A percentile compares a stretch with the other conserved stretches of the same genome.
These are phyloP conservation scores for Ceratopteris richardii DNA, from an alignment of 75 land plant genomes.

Conservation along the genomic window DNA sequence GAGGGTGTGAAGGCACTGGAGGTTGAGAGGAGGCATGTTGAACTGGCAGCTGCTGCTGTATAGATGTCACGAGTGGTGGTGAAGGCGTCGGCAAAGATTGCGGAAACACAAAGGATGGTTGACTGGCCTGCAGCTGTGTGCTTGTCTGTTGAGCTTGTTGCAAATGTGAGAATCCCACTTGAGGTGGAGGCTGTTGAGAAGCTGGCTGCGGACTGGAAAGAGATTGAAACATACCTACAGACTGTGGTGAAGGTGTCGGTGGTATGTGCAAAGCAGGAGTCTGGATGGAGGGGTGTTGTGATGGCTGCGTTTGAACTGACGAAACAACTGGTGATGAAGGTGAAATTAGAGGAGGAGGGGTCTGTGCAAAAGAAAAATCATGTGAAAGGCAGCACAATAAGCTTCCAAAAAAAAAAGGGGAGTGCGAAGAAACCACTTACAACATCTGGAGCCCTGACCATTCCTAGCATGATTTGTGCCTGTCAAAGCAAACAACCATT, in stretches of 20 bases:
- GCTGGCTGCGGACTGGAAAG: constrained; percentile 11
- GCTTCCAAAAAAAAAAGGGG: background rate
- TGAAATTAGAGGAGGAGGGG: too few species aligned
- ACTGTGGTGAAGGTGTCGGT: constrained; percentile 24
- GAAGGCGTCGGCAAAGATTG: constrained; percentile 27
- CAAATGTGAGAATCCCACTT: constrained; percentile 32
- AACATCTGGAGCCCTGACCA: constrained; percentile 74
- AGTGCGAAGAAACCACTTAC: constrained; percentile 25
- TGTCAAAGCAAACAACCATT: constrained; percentile 14
- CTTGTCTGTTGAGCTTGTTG: constrained; percentile 13
- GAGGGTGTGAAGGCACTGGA: constrained; percentile 45
- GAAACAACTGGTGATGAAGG: constrained; percentile 17
- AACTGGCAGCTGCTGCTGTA: constrained; percentile 27
- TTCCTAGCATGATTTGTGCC: constrained; percentile 99
- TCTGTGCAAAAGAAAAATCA: background rate
- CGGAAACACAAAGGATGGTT: constrained; percentile 36
- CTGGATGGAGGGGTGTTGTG: constrained; percentile 19
- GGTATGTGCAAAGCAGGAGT: constrained; percentile 14
- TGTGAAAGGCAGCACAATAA: background rate
- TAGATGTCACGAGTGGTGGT: constrained; percentile 34
- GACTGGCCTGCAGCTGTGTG: constrained; percentile 10
- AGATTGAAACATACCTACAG: constrained; percentile 24
- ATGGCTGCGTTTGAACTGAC: constrained; percentile 8
- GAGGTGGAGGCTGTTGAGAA: constrained; percentile 23
- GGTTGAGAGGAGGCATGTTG: constrained; percentile 18